Percentiles rank a stretch among this genome's conserved stretches.
Conservation (phyloP, 768 basidiomycete genomes). For the Boletellus ananiceps region DNA sequence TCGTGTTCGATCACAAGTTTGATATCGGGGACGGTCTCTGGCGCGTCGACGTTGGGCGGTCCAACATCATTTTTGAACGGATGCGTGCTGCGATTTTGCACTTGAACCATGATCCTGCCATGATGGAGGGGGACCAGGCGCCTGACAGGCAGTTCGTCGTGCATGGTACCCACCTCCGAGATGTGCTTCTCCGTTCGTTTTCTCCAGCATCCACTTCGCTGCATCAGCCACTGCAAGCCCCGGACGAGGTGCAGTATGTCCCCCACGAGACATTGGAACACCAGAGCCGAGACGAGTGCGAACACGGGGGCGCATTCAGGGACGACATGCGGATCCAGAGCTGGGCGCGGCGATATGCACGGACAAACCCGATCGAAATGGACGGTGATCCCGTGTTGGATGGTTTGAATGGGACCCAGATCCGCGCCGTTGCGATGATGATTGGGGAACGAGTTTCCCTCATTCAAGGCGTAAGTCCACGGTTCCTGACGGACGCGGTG, state of each 20-base stretch:
- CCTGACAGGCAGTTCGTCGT: constrained; percentile 49
- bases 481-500: background rate
- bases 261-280: constrained; percentile 38
- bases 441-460: constrained; percentile 73
- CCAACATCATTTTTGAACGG: constrained; percentile 59
- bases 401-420: constrained; percentile 71
- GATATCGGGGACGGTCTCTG: constrained; percentile 45
- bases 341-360: constrained; percentile 72
- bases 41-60: constrained; percentile 68
- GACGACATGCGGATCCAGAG: constrained; percentile 74
- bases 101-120: constrained; percentile 50
- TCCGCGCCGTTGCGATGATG: constrained; percentile 82
- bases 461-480: constrained; percentile 74
- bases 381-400: constrained; percentile 73
- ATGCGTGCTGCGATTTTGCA: constrained; percentile 64
- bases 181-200: constrained; percentile 63
- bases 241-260: constrained; percentile 38
- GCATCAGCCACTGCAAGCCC: constrained; percentile 33
- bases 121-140: constrained; percentile 32
- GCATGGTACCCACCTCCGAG: constrained; percentile 68
- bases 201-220: constrained; percentile 24
- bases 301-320: constrained; percentile 50
- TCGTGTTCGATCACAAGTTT: constrained; percentile 53
- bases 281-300: constrained; percentile 21
- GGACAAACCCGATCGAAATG: constrained; percentile 52